Conservation (phyloP, 768 basidiomycete genomes). For the Austroboletus festivus region DNA sequence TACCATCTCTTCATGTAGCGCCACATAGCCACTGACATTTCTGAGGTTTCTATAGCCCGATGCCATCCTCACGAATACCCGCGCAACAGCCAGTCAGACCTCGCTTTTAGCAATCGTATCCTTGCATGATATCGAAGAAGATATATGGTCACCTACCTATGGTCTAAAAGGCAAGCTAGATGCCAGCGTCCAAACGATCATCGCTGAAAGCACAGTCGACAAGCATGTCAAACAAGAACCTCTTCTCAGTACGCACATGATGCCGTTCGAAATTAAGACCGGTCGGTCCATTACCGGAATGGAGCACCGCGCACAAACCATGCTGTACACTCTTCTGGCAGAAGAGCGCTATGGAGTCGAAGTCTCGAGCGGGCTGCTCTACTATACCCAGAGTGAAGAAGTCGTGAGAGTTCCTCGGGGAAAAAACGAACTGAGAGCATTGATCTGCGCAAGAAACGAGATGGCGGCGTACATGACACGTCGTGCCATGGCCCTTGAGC, state of each 20-base stretch:
- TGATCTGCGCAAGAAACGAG: conserved; percentile 81
- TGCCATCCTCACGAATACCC: conserved; percentile 67
- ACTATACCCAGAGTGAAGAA: conserved; percentile 90
- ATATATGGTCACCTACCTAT: conserved; percentile 94
- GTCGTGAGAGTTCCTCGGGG: conserved; percentile 78
- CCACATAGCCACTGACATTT: not conserved
- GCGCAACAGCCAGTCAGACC: conserved; percentile 44
- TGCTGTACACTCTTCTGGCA: conserved; percentile 90
- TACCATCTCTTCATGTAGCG: conserved; percentile 23
- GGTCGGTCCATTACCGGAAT: conserved; percentile 72
- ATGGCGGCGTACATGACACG: conserved; percentile 75
- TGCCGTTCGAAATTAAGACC: conserved; percentile 96
- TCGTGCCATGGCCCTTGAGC: conserved; percentile 39
- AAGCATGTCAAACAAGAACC: conserved; percentile 15
- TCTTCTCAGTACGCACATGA: conserved; percentile 27
- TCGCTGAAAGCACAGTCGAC: conserved; percentile 44
- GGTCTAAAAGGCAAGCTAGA: conserved; percentile 97
- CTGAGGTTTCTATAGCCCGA: conserved; percentile 48
- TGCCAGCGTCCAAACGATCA: conserved; percentile 72
- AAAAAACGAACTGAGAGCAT: conserved; percentile 78
- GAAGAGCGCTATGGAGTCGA: conserved; percentile 86
- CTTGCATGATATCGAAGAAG: conserved; percentile 89
- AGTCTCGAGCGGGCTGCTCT: conserved; percentile 81
- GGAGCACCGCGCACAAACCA: conserved; percentile 97
- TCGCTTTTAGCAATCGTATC: conserved; percentile 69